Conservation (phyloP, 2,329 filamentous ascomycete genomes). For the Claviceps arundinis region DNA sequence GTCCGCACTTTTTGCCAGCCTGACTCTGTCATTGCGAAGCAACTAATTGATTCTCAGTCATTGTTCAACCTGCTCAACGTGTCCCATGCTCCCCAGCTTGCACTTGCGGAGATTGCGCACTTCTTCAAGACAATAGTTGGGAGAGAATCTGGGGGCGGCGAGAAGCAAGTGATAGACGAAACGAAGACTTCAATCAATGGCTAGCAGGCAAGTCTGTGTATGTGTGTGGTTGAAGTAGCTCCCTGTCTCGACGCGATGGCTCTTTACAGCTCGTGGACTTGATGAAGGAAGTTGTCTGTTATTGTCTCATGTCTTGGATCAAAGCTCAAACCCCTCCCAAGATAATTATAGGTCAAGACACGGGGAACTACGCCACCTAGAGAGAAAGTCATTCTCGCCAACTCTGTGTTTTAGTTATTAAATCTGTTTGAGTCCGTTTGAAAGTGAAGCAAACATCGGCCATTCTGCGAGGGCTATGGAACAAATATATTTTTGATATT, state of each 20-base stretch:
- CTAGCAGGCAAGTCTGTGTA: background rate
- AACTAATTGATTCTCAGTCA: constrained; percentile 39
- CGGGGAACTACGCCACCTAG: background rate
- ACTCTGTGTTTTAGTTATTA: background rate
- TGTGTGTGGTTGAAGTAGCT: background rate
- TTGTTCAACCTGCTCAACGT: constrained; percentile 37
- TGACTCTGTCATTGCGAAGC: constrained; percentile 44
- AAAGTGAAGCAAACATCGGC: background rate
- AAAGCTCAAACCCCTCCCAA: too few relatives aligned
- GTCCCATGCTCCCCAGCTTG: constrained; percentile 27
- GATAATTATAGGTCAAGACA: background rate
- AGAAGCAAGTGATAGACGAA: background rate
- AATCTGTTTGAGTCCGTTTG: background rate
- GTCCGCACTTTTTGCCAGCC: constrained; percentile 45
- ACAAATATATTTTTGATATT: background rate
- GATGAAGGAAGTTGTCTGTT: too few relatives aligned
- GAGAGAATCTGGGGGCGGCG: constrained; percentile 19
- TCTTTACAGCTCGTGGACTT: background rate
- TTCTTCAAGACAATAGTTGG: constrained; percentile 43
- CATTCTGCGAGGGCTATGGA: background rate
- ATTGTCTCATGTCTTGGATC: background rate
- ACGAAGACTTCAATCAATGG: background rate
- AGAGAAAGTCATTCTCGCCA: background rate
- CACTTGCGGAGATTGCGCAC: constrained; percentile 35
- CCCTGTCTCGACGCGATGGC: background rate